phyloP scores from a whole-genome alignment of 2,329 filamentous ascomycete genomes.

The Penicillium concentricum region DNA sequence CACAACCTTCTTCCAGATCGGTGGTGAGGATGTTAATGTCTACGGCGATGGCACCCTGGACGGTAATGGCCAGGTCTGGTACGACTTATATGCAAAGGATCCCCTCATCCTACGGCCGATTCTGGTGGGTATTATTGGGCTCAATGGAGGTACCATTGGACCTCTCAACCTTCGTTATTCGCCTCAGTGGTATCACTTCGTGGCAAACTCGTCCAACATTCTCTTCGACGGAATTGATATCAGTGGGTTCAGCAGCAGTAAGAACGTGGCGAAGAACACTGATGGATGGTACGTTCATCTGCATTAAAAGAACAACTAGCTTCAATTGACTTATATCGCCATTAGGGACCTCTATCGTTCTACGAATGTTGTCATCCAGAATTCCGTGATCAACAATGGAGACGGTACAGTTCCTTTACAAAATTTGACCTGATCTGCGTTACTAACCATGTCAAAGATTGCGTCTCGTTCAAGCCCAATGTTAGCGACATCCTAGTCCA shows the following conservation, averaged over 20 bases:
- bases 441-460: constrained; percentile 47
- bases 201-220: constrained; percentile 65
- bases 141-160: constrained; percentile 58
- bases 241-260: constrained; percentile 53
- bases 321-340: not conserved
- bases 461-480: constrained; percentile 73
- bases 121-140: constrained; percentile 57
- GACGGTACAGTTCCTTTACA: constrained; percentile 46
- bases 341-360: constrained; percentile 52
- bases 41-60: constrained; percentile 65
- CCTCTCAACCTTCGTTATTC: constrained; percentile 62
- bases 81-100: constrained; percentile 60
- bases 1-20: constrained; percentile 66
- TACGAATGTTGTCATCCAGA: constrained; percentile 63
- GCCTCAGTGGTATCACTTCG: constrained; percentile 63
- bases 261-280: constrained; percentile 62
- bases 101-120: constrained; percentile 60
- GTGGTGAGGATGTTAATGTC: constrained; percentile 65
- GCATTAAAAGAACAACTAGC: not conserved
- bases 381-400: constrained; percentile 63
- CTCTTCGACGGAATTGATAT: constrained; percentile 64
- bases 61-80: constrained; percentile 66
- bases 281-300: constrained; percentile 51
- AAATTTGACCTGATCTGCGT: not conserved
- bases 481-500: constrained; percentile 68